Conservation (phyloP, 2,329 filamentous ascomycete species). For the Didymosphaeria variabile region DNA sequence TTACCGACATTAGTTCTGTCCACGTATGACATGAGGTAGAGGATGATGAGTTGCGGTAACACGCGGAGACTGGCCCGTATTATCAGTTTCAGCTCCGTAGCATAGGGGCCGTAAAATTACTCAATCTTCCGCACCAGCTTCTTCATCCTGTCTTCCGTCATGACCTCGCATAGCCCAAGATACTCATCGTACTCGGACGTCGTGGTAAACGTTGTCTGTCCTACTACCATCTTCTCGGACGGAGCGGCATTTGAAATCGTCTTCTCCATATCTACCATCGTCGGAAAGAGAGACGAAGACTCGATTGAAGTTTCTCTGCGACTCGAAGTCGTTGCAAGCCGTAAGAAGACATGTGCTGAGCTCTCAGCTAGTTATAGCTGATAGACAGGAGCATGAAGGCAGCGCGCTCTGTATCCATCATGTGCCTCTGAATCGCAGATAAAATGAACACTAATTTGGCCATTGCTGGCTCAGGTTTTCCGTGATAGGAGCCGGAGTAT, state of each 20-base stretch:
- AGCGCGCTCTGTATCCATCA: not conserved
- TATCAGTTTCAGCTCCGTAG: not conserved
- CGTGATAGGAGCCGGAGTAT: not conserved
- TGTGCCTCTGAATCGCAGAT: not conserved
- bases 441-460: not conserved
- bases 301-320: no score
- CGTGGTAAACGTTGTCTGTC: not conserved
- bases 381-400: not conserved
- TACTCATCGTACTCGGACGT: slow-evolving; percentile 13
- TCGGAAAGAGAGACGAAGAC: not conserved
- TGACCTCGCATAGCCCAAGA: slow-evolving; percentile 12
- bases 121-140: slow-evolving; percentile 16
- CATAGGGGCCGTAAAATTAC: not conserved
- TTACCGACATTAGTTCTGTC: slow-evolving; percentile 25
- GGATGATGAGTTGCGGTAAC: slow-evolving; percentile 19
- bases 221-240: not conserved
- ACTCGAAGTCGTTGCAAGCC: no score
- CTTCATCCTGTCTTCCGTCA: slow-evolving; percentile 6
- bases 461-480: not conserved
- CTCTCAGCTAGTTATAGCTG: not conserved
- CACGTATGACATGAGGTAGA: slow-evolving; percentile 34
- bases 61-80: slow-evolving; percentile 5
- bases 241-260: not conserved
- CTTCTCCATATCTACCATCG: slow-evolving; percentile 8
- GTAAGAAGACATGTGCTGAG: not conserved